Evolutionary conservation across 306 rosid genomes (phyloP), one percentile per base, ranked within the genome.

Genomic region (Ormosia semicastrata): DNA sequence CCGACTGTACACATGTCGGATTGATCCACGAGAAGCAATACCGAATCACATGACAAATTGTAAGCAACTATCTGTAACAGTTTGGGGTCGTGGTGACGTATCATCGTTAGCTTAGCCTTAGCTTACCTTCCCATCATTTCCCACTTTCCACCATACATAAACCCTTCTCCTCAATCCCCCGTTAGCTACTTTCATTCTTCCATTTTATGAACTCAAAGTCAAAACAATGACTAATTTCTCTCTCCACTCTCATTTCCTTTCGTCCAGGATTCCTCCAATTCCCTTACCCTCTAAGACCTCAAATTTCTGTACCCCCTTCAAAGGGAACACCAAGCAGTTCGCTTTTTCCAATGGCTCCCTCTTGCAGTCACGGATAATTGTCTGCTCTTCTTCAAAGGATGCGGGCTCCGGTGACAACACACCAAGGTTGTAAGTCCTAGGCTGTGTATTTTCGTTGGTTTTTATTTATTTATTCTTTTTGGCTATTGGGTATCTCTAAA

Each of bases 331-430:
- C 44, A 83, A 69, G 8, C 84, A 79, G 47, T 59, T 83, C 37
- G 33, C 82, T 40, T 75, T 83, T 2, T 64, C 88, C 73, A 83
- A 54, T 64, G 2, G 29, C 79, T 67, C 79, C 47, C 81, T 70
- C 83, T 33, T 80, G 29, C 86, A 82, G 8, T 44, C 89, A 37
- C 80, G 58, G 50, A 50, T 66, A 34, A 34, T 73, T 46, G 69
- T 80, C 2, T 88, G 91, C 59, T 90, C 93, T 80, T 87, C 91
- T n/a, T 70, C 94, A 12, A 87, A 90, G 59, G 95, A 90, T 74
- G 67, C 82, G 0, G 37, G 83, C 80, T 66, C 83, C 54, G 24
- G 69, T 64, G 95, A 93, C 75, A 91, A 79, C 89, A 37, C 56
- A 53, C 89, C 90, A 32, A 93, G 91, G 97, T 94, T 66, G 32